These are phyloP conservation scores for Pyronema domesticum DNA, from an alignment of 495 filamentous ascomycete genomes.

Conservation along the genomic window DNA sequence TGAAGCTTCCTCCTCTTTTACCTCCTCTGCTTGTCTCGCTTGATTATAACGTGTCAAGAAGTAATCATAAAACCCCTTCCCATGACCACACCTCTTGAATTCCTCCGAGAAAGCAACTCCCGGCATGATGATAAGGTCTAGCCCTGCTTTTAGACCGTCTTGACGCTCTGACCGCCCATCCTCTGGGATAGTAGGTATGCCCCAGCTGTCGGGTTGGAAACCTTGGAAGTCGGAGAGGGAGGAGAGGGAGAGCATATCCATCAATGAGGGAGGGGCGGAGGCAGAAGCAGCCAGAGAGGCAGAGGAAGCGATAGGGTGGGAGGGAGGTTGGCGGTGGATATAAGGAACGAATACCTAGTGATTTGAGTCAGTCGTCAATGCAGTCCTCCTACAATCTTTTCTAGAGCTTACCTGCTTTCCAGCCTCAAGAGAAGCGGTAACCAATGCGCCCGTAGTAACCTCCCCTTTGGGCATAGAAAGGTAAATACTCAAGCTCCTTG, in stretches of 20 bases:
- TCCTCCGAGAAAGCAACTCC: slow-evolving; percentile 76
- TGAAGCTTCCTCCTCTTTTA: slow-evolving; percentile 6
- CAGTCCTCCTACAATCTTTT: not conserved
- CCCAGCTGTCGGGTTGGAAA: slow-evolving; percentile 67
- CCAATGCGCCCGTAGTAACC: slow-evolving; percentile 60
- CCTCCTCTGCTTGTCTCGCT: slow-evolving; percentile 8
- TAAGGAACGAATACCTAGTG: slow-evolving; percentile 88
- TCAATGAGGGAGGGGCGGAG: slow-evolving; percentile 39
- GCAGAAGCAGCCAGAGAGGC: slow-evolving; percentile 19
- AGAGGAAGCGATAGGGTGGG: slow-evolving; percentile 15
- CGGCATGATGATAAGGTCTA: slow-evolving; percentile 82
- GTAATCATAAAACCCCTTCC: slow-evolving; percentile 92
- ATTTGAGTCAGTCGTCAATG: not conserved
- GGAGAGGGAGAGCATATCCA: slow-evolving; percentile 81
- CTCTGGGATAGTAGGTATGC: slow-evolving; percentile 61
- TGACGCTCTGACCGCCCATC: slow-evolving; percentile 43
- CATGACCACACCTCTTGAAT: slow-evolving; percentile 71
- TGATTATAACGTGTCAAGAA: slow-evolving; percentile 59
- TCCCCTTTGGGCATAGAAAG: slow-evolving; percentile 82
- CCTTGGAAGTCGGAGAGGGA: slow-evolving; percentile 57
- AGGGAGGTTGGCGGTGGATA: slow-evolving; percentile 42
- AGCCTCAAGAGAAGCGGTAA: slow-evolving; percentile 53
- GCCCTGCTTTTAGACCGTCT: slow-evolving; percentile 48
- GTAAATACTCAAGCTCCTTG: slow-evolving; percentile 55
- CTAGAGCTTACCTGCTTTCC: slow-evolving; percentile 26